Percentiles rank a stretch among this genome's conserved stretches.
Evolutionary conservation across 331 rosid species (phyloP).

Genomic region (Stylosanthes scabra): DNA sequence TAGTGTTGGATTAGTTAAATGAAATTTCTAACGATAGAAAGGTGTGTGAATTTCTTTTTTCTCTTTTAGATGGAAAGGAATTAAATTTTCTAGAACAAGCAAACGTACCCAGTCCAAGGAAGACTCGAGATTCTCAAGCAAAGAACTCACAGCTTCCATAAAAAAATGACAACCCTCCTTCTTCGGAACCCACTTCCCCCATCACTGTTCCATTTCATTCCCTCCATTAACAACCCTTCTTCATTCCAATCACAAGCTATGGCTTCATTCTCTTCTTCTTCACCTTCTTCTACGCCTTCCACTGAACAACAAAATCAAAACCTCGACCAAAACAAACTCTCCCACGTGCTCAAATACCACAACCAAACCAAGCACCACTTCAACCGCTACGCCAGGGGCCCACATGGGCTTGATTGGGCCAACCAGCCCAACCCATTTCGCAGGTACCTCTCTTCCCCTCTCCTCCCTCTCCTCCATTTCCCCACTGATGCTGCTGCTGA

Average conservation of each 20-base stretch:
- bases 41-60: no score
- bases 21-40: no score
- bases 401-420: constrained; percentile 94
- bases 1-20: no score
- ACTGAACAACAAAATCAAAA: constrained; percentile 26
- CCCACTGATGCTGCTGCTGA: constrained; percentile 21
- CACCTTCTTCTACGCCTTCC: constrained; percentile 42
- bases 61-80: no score
- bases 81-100: no score
- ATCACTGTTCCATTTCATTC: constrained; percentile 35
- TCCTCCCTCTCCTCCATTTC: constrained; percentile 67
- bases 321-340: constrained; percentile 55
- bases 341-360: constrained; percentile 72
- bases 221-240: constrained; percentile 47
- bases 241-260: constrained; percentile 12
- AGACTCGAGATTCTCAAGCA: no score
- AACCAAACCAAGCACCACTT: constrained; percentile 81
- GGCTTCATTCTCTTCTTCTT: constrained; percentile 44
- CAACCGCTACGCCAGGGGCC: constrained; percentile 78
- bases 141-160: no score
- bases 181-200: constrained; percentile 42
- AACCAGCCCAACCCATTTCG: constrained; percentile 99
- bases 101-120: no score
- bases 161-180: not conserved
- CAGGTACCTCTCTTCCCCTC: constrained; percentile 69